Conservation (phyloP, 2,329 filamentous ascomycete species). For the Claviceps sp. region DNA sequence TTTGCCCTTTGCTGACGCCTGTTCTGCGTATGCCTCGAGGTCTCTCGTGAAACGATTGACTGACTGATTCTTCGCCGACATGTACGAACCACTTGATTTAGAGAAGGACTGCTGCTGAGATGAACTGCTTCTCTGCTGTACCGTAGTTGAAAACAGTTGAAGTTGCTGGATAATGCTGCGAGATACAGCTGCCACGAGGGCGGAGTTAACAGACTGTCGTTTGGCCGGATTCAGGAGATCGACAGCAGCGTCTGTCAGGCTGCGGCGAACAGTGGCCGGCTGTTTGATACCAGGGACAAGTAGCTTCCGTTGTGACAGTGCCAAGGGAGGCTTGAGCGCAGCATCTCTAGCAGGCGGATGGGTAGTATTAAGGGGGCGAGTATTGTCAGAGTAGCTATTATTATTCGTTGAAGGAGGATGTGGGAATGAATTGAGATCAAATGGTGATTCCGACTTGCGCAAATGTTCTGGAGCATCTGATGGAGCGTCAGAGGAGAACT, state of each 20-base stretch:
- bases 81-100: constrained; percentile 21
- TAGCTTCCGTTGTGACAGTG: constrained; percentile 1
- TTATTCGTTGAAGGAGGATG: constrained; percentile 9
- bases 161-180: constrained; percentile 32
- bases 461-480: background rate
- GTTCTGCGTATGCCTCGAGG: constrained; percentile 18
- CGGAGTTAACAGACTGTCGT: constrained; percentile 21
- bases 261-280: constrained; percentile 1
- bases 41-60: constrained; percentile 24
- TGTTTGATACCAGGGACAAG: constrained; percentile 1
- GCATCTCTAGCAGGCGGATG: background rate
- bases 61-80: constrained; percentile 28
- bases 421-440: constrained; percentile 13
- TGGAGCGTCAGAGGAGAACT: background rate
- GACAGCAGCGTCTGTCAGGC: constrained; percentile 8
- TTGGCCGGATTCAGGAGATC: constrained; percentile 13
- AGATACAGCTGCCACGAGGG: constrained; percentile 30
- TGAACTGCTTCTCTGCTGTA: background rate
- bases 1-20: constrained; percentile 23
- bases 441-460: constrained; percentile 8
- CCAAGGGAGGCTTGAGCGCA: constrained; percentile 5
- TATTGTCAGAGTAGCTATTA: background rate
- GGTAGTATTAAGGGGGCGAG: background rate
- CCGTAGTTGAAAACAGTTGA: constrained; percentile 22
- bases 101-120: background rate